Conservation (phyloP, 2,329 filamentous ascomycete species). For the Daldinia sp. region DNA sequence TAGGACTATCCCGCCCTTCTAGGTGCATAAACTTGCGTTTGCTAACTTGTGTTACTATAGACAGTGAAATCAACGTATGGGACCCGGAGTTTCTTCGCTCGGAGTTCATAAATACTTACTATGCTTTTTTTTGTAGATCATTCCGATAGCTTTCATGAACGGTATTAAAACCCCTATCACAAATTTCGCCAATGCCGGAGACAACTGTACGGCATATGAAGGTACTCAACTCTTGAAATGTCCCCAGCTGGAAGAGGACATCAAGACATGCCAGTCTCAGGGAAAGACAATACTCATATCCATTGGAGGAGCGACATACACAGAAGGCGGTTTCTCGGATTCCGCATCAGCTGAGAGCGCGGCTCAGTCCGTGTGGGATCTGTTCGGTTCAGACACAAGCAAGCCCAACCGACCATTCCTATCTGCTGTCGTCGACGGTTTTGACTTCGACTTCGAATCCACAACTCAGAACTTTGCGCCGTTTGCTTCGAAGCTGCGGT, state of each 20-base stretch:
- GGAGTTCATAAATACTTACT: slow-evolving; percentile 20
- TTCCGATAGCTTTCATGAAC: slow-evolving; percentile 73
- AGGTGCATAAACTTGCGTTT: not conserved
- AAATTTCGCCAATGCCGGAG: slow-evolving; percentile 74
- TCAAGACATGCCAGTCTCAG: slow-evolving; percentile 70
- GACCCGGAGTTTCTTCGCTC: not conserved
- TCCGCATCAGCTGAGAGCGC: slow-evolving; percentile 63
- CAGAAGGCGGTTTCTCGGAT: slow-evolving; percentile 74
- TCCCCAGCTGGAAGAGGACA: slow-evolving; percentile 70
- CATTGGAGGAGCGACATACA: slow-evolving; percentile 77
- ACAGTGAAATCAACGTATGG: slow-evolving; percentile 61
- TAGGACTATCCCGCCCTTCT: slow-evolving; percentile 51
- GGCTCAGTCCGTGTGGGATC: slow-evolving; percentile 75
- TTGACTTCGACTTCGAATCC: slow-evolving; percentile 81
- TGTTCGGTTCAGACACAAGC: slow-evolving; percentile 71
- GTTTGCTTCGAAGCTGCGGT: slow-evolving; percentile 70
- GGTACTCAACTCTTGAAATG: slow-evolving; percentile 71
- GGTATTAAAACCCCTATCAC: slow-evolving; percentile 66
- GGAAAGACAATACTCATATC: slow-evolving; percentile 80
- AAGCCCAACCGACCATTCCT: slow-evolving; percentile 74
- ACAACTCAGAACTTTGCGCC: slow-evolving; percentile 68
- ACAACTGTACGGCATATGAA: slow-evolving; percentile 69
- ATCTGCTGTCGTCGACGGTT: slow-evolving; percentile 74
- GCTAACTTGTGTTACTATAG: slow-evolving; percentile 48
- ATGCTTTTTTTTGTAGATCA: slow-evolving; percentile 59